Conservation (phyloP, 768 basidiomycete species). For the Lactifluus pinguis region DNA sequence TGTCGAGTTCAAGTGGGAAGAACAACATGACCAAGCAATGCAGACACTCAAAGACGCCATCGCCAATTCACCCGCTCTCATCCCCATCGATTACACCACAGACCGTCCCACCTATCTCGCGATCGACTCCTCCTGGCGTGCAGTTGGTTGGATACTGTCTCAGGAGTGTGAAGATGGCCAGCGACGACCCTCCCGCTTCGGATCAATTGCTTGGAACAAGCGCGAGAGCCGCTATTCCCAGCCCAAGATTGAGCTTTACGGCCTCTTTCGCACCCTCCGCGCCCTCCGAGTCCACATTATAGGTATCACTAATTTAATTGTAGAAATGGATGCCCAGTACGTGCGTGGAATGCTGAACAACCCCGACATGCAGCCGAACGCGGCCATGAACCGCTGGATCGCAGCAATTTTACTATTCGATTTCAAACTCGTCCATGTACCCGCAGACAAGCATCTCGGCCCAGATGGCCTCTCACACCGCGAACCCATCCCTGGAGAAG, state of each 20-base stretch:
- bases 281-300: constrained; percentile 21
- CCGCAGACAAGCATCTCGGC: constrained; percentile 18
- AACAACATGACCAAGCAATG: constrained; percentile 18
- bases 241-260: background rate
- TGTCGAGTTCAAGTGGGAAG: background rate
- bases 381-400: no score
- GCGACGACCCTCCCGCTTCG: constrained; percentile 27
- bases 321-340: constrained; percentile 32
- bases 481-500: background rate
- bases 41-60: constrained; percentile 29
- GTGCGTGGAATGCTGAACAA: constrained; percentile 34
- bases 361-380: constrained; percentile 29
- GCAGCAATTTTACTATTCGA: constrained; percentile 16
- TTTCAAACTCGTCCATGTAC: constrained; percentile 32
- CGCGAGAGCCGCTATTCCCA: background rate
- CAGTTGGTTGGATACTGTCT: constrained; percentile 22
- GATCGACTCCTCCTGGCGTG: constrained; percentile 23
- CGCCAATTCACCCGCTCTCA: no score
- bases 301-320: constrained; percentile 20
- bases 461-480: constrained; percentile 27
- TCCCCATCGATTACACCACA: no score
- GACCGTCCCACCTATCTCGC: constrained; percentile 19
- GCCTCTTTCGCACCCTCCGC: no score
- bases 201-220: constrained; percentile 32
- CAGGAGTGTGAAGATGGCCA: constrained; percentile 21